Percentiles rank a stretch among this genome's conserved stretches.
These are phyloP conservation scores for Spathaspora girioi DNA, from an alignment of 805 yeast genomes.

Conservation along the genomic window DNA sequence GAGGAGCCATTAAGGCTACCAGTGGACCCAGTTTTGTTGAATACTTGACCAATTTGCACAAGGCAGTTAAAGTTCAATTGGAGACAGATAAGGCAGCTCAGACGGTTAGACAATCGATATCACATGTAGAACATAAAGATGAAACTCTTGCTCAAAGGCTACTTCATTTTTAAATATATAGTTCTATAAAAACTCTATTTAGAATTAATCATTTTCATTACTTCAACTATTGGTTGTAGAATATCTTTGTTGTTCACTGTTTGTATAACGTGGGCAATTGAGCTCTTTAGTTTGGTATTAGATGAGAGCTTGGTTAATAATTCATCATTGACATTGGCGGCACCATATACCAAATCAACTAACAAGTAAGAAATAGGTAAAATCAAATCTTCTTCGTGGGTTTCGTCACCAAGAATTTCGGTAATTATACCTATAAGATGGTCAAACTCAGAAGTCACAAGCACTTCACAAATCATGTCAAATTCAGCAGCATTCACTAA, in stretches of 20 bases:
- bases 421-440: constrained; percentile 17
- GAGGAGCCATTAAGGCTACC: constrained; percentile 35
- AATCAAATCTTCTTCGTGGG: constrained; percentile 21
- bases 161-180: constrained; percentile 22
- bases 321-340: constrained; percentile 1
- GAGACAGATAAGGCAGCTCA: constrained; percentile 42
- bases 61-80: constrained; percentile 49
- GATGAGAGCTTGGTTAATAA: background rate
- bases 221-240: constrained; percentile 10
- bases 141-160: constrained; percentile 39
- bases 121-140: constrained; percentile 19
- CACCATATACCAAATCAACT: constrained; percentile 16
- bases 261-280: constrained; percentile 2
- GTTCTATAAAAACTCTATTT: background rate
- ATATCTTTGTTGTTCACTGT: constrained; percentile 6
- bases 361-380: constrained; percentile 23
- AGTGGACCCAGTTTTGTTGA: constrained; percentile 56
- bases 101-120: constrained; percentile 24
- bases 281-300: constrained; percentile 1
- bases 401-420: constrained; percentile 22
- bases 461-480: constrained; percentile 28
- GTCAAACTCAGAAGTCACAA: constrained; percentile 13
- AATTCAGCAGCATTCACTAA: constrained; percentile 40
- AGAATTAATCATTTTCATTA: constrained; percentile 8
- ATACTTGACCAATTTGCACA: constrained; percentile 66